Conservation (phyloP, 768 basidiomycete species). For the Lactarius trivialis region DNA sequence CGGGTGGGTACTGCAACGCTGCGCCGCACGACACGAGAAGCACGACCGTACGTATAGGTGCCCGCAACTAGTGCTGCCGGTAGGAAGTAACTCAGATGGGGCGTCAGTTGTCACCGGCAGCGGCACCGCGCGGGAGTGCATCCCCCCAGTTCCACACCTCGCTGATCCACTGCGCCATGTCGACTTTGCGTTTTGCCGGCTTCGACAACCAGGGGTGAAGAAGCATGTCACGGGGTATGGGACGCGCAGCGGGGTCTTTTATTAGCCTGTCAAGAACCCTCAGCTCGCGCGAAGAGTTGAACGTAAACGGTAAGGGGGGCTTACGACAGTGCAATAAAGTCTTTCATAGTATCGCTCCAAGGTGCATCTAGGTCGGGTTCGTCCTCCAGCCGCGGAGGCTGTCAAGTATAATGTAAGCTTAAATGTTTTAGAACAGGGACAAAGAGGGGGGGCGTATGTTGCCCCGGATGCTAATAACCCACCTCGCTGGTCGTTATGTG, state of each 20-base stretch:
- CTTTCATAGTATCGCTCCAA: constrained; percentile 79
- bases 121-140: neutral
- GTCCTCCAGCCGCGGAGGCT: constrained; percentile 70
- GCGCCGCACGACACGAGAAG: neutral
- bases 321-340: constrained; percentile 74
- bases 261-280: constrained; percentile 43
- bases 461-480: constrained; percentile 22
- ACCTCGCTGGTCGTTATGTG: constrained; percentile 72
- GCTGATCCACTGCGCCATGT: constrained; percentile 78
- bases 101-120: neutral
- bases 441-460: neutral
- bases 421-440: constrained; percentile 13
- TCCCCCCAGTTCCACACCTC: constrained; percentile 72
- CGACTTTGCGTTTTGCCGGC: constrained; percentile 65
- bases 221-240: constrained; percentile 73
- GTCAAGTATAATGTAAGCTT: neutral
- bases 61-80: neutral
- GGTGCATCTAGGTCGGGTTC: constrained; percentile 37
- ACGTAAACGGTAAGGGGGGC: constrained; percentile 23
- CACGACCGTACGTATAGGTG: neutral
- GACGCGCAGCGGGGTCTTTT: constrained; percentile 55
- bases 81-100: neutral
- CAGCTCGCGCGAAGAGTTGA: neutral
- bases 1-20: neutral
- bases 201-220: constrained; percentile 70